Base-by-base conservation (phyloP, 352 stramenopile species). In the Albugo laibachii region DNA sequence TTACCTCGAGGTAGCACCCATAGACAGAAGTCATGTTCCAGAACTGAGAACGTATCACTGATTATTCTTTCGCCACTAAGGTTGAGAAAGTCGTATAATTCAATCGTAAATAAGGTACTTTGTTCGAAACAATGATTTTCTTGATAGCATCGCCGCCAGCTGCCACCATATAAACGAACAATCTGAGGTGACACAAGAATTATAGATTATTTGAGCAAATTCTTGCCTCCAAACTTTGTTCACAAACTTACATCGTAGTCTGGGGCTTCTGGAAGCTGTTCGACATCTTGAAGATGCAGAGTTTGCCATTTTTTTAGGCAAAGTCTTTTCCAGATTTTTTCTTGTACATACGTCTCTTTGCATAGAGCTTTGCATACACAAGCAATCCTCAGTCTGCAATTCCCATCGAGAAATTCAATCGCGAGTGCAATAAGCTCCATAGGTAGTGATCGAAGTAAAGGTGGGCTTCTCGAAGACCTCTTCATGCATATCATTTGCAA, bases 1-100 rank as follows among this genome's bases (percentile, higher is more conserved):
- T 88, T 88, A n/a, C 76, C 73, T 24, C 74, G 66, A 5, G 76
- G 71, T 46, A 86, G 84, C 11, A 86, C 62, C 73, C 73, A 86
- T 15, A 86, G 50, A 31, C 73, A 88, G 44, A 88, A 88, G 20
- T 52, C 70, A 52, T 88, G 71, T 21, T 75, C 63, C 11, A 65
- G 65, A 43, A 86, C 81, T 1, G 39, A 48, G 53, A 85, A 89
- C 10, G 76, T 84, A 16, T 82, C 66, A 5, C 67, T 83, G 31
- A 83, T 68, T 42, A 86, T 67, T 54, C 82, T 82, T n/a, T 86
- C 73, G 16, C 57, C 20, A 24, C 38, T 3, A 43, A 24, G 20
- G 8, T 31, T 31, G 12, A 56, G 41, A 44, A 85, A 89, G 14
- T 75, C 53, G 5, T 60, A 61, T 34, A 89, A 68, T 27, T 59